Percentiles rank a stretch among this genome's conserved stretches.
phyloP scores from a whole-genome alignment of 768 basidiomycete species.

The Suillus bovinus region DNA sequence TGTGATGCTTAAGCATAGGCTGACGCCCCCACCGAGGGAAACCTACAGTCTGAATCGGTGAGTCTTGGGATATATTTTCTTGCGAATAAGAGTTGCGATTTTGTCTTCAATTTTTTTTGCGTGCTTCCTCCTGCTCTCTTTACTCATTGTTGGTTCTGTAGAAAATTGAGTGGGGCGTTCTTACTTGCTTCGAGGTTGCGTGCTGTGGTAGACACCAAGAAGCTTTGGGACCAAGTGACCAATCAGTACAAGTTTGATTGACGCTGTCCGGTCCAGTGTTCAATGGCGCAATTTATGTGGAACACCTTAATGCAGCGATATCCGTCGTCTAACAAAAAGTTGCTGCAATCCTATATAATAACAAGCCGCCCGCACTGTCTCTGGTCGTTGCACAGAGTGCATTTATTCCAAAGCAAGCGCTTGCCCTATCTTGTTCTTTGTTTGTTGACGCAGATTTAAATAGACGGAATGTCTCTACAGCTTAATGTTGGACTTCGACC shows the following conservation, averaged over 20 bases:
- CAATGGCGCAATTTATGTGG: background rate
- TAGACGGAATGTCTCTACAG: too few relatives aligned
- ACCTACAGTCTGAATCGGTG: conserved; percentile 93
- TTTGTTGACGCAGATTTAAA: too few relatives aligned
- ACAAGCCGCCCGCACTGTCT: too few relatives aligned
- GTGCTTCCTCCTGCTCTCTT: background rate
- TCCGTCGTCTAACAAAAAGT: background rate
- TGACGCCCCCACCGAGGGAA: conserved; percentile 92
- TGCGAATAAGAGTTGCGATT: background rate
- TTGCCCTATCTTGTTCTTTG: too few relatives aligned
- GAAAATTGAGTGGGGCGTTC: conserved; percentile 84
- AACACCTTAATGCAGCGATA: background rate
- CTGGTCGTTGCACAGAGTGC: too few relatives aligned
- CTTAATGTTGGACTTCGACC: too few relatives aligned
- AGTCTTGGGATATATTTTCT: conserved; percentile 19
- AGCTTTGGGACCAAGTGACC: conserved; percentile 74
- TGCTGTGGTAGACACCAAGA: conserved; percentile 71
- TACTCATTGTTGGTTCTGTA: conserved; percentile 26
- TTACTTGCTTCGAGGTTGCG: conserved; percentile 73
- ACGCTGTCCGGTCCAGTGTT: background rate
- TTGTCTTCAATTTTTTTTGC: conserved; percentile 3
- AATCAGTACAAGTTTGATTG: conserved; percentile 13
- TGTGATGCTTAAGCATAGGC: conserved; percentile 82
- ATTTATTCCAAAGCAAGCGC: too few relatives aligned
- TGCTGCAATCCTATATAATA: background rate